phyloP scores from a whole-genome alignment of 169 alveolate species.

The Besnoitia besnoiti region DNA sequence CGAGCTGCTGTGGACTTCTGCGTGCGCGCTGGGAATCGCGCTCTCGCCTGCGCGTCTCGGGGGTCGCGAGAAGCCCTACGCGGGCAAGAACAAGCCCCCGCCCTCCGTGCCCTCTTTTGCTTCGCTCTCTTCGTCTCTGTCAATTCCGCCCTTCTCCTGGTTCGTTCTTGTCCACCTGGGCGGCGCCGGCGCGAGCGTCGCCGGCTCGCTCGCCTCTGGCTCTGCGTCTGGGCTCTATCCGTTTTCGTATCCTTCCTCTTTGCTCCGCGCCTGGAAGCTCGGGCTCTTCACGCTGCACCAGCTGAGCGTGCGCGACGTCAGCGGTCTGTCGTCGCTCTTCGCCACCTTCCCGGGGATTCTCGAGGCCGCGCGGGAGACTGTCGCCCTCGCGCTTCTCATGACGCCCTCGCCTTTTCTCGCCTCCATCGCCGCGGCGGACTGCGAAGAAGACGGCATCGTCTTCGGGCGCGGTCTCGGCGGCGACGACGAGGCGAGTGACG shows the following conservation, averaged over 20 bases:
- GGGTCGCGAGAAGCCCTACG: not conserved
- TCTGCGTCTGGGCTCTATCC: slow-evolving; percentile 26
- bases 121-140: not conserved
- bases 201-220: slow-evolving; percentile 15
- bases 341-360: slow-evolving; percentile 56
- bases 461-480: not conserved
- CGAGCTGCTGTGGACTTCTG: not conserved
- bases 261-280: slow-evolving; percentile 41
- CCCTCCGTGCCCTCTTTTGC: not conserved
- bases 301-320: slow-evolving; percentile 63
- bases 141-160: slow-evolving; percentile 30
- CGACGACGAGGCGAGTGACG: not conserved
- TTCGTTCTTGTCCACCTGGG: slow-evolving; percentile 24
- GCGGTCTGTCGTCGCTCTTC: slow-evolving; percentile 42
- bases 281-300: slow-evolving; percentile 63
- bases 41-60: not conserved
- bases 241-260: slow-evolving; percentile 17
- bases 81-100: not conserved
- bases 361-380: slow-evolving; percentile 44
- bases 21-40: not conserved
- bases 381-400: slow-evolving; percentile 24
- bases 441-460: not conserved
- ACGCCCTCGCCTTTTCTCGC: not conserved
- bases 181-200: slow-evolving; percentile 17
- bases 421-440: not conserved